These are phyloP conservation scores for Triticum monococcum DNA, from an alignment of 176 grass and related monocot species.

Conservation along the genomic window DNA sequence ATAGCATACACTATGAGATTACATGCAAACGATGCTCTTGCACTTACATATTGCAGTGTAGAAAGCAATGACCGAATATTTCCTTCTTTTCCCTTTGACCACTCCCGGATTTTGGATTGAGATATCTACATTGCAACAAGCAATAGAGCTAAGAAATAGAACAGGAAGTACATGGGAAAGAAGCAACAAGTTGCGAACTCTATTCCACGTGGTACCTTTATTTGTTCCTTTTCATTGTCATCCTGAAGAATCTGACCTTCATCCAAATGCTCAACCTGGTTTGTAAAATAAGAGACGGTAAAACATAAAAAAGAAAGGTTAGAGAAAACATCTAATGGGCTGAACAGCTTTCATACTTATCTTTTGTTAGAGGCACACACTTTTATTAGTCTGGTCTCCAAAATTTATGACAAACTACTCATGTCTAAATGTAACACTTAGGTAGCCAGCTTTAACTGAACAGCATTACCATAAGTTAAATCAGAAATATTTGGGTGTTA, in stretches of 20 bases:
- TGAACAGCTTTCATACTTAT: not conserved
- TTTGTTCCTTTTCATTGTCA: slow-evolving; percentile 58
- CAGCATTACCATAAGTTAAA: not conserved
- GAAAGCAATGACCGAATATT: slow-evolving; percentile 98
- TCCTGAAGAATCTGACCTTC: slow-evolving; percentile 42
- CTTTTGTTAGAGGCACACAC: not conserved
- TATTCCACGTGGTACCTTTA: slow-evolving; percentile 51
- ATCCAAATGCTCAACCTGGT: slow-evolving; percentile 72
- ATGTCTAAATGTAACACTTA: not conserved
- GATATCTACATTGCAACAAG: slow-evolving; percentile 52
- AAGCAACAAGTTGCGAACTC: slow-evolving; percentile 16
- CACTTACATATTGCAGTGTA: slow-evolving; percentile 90
- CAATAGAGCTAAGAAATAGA: slow-evolving; percentile 19
- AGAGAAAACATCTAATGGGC: slow-evolving; percentile 4
- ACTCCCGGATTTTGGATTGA: slow-evolving; percentile 73
- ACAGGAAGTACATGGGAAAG: not conserved
- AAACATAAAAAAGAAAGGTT: slow-evolving; percentile 3
- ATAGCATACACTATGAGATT: not conserved
- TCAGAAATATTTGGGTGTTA: not conserved
- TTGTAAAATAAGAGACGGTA: slow-evolving; percentile 12
- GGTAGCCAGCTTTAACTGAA: not conserved
- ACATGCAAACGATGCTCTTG: slow-evolving; percentile 30
- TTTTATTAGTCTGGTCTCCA: slow-evolving; percentile 7
- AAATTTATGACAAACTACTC: not conserved
- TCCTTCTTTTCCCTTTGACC: slow-evolving; percentile 97